phyloP scores from a whole-genome alignment of 2,329 filamentous ascomycete species.

The Ceratocystis ficicola region DNA sequence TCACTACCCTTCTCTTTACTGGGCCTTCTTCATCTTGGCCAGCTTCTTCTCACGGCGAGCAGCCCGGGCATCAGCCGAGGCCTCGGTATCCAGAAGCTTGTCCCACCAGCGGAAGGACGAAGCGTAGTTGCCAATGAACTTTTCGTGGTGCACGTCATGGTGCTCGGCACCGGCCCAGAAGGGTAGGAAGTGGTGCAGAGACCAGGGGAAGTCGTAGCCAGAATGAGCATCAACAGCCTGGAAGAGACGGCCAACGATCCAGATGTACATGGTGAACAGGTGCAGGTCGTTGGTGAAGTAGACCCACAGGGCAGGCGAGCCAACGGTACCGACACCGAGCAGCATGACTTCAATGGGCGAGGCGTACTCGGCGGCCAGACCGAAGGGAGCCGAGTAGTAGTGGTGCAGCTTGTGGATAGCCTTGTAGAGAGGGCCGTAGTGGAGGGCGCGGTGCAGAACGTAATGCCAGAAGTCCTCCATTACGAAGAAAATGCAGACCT shows the following conservation, averaged over 20 bases:
- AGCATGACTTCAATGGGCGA: conserved; percentile 96
- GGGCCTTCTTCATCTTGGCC: conserved; percentile 54
- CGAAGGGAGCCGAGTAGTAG: conserved; percentile 95
- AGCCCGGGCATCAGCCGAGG: conserved; percentile 75
- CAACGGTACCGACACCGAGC: conserved; percentile 75
- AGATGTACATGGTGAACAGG: conserved; percentile 93
- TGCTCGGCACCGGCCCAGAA: conserved; percentile 97
- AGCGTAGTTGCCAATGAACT: conserved; percentile 95
- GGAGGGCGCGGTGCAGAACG: conserved; percentile 84
- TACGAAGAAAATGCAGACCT: conserved; percentile 89
- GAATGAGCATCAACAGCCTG: conserved; percentile 97
- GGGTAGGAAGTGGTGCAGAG: conserved; percentile 83
- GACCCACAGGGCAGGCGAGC: conserved; percentile 72
- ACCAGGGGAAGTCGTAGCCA: conserved; percentile 98
- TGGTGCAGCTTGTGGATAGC: conserved; percentile 98
- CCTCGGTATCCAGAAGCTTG: conserved; percentile 84
- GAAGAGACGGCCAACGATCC: conserved; percentile 87
- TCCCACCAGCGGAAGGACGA: conserved; percentile 99
- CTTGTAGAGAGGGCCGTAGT: conserved; percentile 93
- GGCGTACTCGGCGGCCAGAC: conserved; percentile 91
- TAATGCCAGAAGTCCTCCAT: conserved; percentile 98
- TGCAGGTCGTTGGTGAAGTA: conserved; percentile 76
- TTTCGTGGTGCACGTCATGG: conserved; percentile 95
- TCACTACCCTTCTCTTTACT: conserved; percentile 35
- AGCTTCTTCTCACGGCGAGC: conserved; percentile 68